phyloP scores from a whole-genome alignment of 352 stramenopile species.

The Phytopythium chamaehyphon region DNA sequence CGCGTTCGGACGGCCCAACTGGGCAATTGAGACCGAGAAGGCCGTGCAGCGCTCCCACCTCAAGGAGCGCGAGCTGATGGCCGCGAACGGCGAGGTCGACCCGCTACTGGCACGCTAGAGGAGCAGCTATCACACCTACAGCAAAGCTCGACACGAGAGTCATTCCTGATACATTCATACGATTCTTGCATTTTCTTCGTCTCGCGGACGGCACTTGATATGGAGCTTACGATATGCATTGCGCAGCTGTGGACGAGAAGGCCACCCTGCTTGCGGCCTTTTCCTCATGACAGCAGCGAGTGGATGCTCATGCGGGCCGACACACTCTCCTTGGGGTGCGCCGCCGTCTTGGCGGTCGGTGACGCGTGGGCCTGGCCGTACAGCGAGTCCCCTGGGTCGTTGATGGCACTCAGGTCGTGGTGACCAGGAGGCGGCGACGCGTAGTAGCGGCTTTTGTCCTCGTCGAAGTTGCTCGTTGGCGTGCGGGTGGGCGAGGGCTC shows the following conservation, averaged over 20 bases:
- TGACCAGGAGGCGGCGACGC: neutral
- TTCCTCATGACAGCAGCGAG: conserved; percentile 12
- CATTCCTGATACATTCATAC: neutral
- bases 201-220: neutral
- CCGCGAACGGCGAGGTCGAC: conserved; percentile 8
- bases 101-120: conserved; percentile 15
- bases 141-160: no score
- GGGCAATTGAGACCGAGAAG: conserved; percentile 41
- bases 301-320: conserved; percentile 14
- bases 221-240: neutral
- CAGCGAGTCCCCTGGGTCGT: neutral
- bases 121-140: no score
- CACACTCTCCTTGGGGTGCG: conserved; percentile 3
- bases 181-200: no score
- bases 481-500: conserved; percentile 1
- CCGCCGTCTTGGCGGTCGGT: neutral
- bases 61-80: conserved; percentile 20
- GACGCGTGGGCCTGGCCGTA: neutral
- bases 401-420: neutral
- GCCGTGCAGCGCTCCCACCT: conserved; percentile 53
- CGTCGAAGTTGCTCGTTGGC: neutral
- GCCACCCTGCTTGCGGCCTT: neutral
- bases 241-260: neutral
- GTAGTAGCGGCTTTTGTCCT: neutral
- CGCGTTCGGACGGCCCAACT: conserved; percentile 60